A percentile compares a stretch with the other conserved stretches of the same genome.
These are phyloP conservation scores for Chlorella vulgaris DNA, from an alignment of 139 green algal species.

Conservation along the genomic window DNA sequence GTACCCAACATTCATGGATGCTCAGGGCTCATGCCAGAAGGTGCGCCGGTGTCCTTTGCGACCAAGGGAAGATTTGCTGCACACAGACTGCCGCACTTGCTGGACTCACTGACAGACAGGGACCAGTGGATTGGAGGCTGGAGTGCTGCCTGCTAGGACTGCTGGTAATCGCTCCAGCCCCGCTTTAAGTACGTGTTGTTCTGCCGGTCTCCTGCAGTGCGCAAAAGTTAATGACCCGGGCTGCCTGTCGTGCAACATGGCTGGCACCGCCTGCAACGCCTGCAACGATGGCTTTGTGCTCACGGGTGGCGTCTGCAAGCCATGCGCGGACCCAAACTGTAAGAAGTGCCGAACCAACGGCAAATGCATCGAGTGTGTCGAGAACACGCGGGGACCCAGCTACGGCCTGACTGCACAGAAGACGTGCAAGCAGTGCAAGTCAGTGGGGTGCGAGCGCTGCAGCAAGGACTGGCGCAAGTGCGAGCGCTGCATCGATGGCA, in stretches of 20 bases:
- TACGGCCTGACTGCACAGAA: neutral
- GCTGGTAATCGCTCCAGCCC: too few relatives aligned
- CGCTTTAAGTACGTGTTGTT: too few relatives aligned
- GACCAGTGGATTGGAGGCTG: too few relatives aligned
- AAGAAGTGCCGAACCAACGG: neutral
- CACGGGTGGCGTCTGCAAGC: neutral
- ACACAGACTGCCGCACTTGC: too few relatives aligned
- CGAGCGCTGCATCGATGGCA: neutral
- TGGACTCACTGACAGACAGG: too few relatives aligned
- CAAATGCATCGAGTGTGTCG: neutral
- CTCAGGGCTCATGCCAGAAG: neutral
- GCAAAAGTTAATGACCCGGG: neutral
- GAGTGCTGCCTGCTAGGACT: too few relatives aligned
- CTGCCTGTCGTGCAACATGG: constrained; percentile 10
- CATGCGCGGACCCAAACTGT: neutral
- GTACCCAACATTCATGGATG: neutral
- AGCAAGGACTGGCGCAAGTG: neutral
- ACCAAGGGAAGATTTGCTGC: too few relatives aligned
- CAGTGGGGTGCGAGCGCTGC: neutral
- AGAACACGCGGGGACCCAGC: neutral
- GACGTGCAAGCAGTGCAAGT: neutral
- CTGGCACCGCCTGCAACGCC: neutral
- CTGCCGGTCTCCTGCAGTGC: constrained; percentile 18
- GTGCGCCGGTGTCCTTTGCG: too few relatives aligned
- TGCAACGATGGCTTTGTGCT: constrained; percentile 17